Percentiles rank a stretch among this genome's conserved stretches.
Evolutionary conservation across 306 rosid species (phyloP).

Genomic region (Oemleria cerasiformis): DNA sequence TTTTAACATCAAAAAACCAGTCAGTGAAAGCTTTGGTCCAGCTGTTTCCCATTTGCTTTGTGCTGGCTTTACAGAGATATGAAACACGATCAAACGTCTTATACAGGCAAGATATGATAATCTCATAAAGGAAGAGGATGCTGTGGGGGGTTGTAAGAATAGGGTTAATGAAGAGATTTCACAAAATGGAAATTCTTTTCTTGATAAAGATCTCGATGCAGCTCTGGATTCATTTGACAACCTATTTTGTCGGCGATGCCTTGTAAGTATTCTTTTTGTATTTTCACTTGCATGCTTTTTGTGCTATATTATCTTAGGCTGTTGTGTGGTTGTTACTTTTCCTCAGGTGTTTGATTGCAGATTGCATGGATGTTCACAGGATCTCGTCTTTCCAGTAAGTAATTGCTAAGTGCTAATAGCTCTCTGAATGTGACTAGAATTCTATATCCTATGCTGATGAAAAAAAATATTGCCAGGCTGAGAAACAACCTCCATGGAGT

Average conservation of each 20-base stretch:
- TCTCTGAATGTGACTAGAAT: slow-evolving; percentile 15
- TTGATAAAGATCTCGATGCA: slow-evolving; percentile 93
- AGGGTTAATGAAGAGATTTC: slow-evolving; percentile 51
- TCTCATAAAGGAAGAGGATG: slow-evolving; percentile 51
- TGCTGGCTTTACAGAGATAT: slow-evolving; percentile 97
- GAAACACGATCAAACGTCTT: slow-evolving; percentile 90
- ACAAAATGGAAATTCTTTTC: slow-evolving; percentile 55
- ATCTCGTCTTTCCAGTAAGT: slow-evolving; percentile 95
- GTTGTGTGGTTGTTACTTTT: slow-evolving; percentile 21
- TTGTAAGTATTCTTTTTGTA: slow-evolving; percentile 47
- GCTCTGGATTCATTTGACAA: slow-evolving; percentile 98
- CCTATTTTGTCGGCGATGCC: slow-evolving; percentile 95
- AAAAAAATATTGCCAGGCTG: slow-evolving; percentile 63
- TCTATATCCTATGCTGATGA: slow-evolving; percentile 17
- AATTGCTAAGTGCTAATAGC: not conserved
- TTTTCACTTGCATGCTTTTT: slow-evolving; percentile 19
- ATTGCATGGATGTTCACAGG: slow-evolving; percentile 98
- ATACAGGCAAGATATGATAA: slow-evolving; percentile 92
- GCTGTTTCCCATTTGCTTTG: slow-evolving; percentile 87
- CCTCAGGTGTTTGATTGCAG: slow-evolving; percentile 90
- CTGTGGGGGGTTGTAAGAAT: slow-evolving; percentile 47
- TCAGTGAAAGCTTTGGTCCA: slow-evolving; percentile 76
- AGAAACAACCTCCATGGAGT: slow-evolving; percentile 69
- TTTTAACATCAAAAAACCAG: slow-evolving; percentile 53
- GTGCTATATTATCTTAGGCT: not conserved